Evolutionary conservation across 139 green algal genomes (phyloP), one percentile per base, ranked within the genome.

Genomic region (Nannochloris sp.): DNA sequence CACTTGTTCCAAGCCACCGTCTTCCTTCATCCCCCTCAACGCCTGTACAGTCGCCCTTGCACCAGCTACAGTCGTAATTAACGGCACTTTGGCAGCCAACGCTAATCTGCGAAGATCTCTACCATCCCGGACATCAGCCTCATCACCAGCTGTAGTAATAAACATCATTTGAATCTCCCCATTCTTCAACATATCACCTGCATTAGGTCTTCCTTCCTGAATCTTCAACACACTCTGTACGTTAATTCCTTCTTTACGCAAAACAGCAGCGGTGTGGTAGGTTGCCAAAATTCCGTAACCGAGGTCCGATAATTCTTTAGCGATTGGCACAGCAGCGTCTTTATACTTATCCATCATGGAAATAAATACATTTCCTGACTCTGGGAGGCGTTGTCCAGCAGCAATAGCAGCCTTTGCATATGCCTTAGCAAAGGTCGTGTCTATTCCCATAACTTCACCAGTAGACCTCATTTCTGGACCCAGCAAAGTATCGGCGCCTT

Each of bases 401-500:
- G 91, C 88, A 48, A 98, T 89, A 68, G 92, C 84, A 14, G 95
- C 95, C 87, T 99, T 99, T 60, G 92, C 90, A 58, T 95, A 99
- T 9, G 94, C 93, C 35, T 77, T 83, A 12, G 76, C 73, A 61
- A 97, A 98, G 31, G 82, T 78, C n/a, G 61, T 71, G 78, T 96
- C 90, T 56, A 97, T 92, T 78, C 87, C 89, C 89, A 96, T 96
- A 10, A 98, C 92, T 79, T 98, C 93, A 13, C 94, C 94, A 15
- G 95, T 99, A 57, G 82, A 94, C 45, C 92, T 76, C 95, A 99
- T 99, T 80, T 99, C 95, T 1, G 94, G 95, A 13, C 95, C 95
- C 36, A 99, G 81, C 65, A 99, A 81, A 2, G 90, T 95, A 80
- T 99, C 94, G 1, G 87, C 86, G 39, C 95, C 93, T 25, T 83